Evolutionary conservation across 257 asterid species (phyloP).

Genomic region (Gynochthodes officinalis): DNA sequence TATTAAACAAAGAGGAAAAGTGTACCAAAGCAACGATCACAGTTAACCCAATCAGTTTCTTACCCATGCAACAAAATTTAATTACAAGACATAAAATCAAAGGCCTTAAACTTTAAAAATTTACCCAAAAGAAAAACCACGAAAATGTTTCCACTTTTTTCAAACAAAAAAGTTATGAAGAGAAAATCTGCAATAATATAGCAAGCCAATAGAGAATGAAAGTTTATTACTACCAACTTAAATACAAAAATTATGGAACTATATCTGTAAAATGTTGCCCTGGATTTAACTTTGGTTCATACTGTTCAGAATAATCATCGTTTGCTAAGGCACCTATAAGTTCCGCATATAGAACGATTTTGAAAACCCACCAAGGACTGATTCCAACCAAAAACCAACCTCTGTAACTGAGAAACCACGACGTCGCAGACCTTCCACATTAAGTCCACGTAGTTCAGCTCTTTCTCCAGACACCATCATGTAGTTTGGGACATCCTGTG

Average conservation of each 20-base stretch:
- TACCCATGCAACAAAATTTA: not conserved
- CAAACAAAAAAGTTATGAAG: not conserved
- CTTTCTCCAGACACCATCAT: constrained; percentile 95
- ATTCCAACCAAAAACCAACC: constrained; percentile 37
- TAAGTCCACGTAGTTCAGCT: constrained; percentile 89
- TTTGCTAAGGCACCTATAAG: not conserved
- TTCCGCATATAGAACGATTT: not conserved
- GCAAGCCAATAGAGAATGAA: not conserved
- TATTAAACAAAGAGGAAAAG: not conserved
- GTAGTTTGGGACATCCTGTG: constrained; percentile 93
- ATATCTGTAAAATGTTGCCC: not conserved
- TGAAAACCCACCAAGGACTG: constrained; percentile 2
- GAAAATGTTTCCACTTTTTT: not conserved
- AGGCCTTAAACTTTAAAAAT: not conserved
- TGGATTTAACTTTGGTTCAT: not conserved
- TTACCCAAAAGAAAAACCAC: not conserved
- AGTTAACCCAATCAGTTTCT: not conserved
- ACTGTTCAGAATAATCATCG: not conserved
- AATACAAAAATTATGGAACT: not conserved
- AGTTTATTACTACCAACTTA: not conserved
- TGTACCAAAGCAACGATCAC: not conserved
- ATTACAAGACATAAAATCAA: not conserved
- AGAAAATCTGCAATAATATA: no score
- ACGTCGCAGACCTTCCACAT: constrained; percentile 91
- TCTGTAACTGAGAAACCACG: constrained; percentile 65